These are phyloP conservation scores for Aspergillus persii DNA, from an alignment of 2,329 filamentous ascomycete genomes.

Conservation along the genomic window DNA sequence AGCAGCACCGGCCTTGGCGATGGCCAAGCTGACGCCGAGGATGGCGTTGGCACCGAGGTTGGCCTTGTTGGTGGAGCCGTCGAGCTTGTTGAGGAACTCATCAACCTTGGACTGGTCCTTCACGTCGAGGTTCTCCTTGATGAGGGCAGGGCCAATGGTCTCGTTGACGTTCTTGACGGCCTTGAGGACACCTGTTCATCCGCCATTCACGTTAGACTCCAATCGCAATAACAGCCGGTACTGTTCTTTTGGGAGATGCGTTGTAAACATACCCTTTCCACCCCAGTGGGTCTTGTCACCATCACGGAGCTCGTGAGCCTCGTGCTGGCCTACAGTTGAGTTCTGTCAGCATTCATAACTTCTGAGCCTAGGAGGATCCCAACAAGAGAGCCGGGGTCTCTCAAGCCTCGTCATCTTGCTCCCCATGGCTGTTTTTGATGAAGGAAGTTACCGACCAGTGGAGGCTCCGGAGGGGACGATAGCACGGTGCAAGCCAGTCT, in stretches of 20 bases:
- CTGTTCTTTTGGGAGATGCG: background rate
- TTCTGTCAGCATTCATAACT: slow-evolving; percentile 20
- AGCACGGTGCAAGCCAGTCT: slow-evolving; percentile 93
- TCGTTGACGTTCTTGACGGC: slow-evolving; percentile 84
- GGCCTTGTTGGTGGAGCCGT: slow-evolving; percentile 82
- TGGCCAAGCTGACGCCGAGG: slow-evolving; percentile 77
- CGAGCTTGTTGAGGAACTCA: slow-evolving; percentile 79
- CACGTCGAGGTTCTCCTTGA: slow-evolving; percentile 78
- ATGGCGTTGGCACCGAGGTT: slow-evolving; percentile 88
- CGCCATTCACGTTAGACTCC: slow-evolving; percentile 1
- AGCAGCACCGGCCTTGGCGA: slow-evolving; percentile 85
- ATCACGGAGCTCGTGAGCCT: slow-evolving; percentile 87
- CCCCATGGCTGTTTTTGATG: background rate
- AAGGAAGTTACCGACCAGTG: slow-evolving; percentile 64
- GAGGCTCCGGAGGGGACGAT: slow-evolving; percentile 97
- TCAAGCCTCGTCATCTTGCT: background rate
- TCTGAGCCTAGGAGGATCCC: background rate
- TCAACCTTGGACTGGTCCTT: slow-evolving; percentile 84
- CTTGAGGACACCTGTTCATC: slow-evolving; percentile 62
- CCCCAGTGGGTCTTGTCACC: slow-evolving; percentile 83
- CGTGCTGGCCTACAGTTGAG: slow-evolving; percentile 68
- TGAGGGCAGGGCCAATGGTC: slow-evolving; percentile 74
- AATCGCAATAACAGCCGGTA: background rate
- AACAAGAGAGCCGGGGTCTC: background rate
- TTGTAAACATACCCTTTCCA: slow-evolving; percentile 66